Base-by-base conservation (phyloP, 192 early-diverging fungal species). In the Rhizoclosmatium sp. region DNA sequence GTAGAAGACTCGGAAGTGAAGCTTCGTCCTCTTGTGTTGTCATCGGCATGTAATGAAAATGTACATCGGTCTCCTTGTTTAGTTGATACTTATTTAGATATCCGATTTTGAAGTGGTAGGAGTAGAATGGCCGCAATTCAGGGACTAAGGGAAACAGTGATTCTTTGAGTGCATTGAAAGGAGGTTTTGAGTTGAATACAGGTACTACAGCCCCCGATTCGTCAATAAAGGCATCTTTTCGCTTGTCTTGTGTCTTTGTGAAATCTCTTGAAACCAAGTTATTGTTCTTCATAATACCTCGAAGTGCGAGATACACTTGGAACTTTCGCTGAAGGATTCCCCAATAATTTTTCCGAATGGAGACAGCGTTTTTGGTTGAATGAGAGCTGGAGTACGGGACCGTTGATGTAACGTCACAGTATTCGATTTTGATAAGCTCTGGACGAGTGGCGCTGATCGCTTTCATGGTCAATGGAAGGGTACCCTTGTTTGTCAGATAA, bases 401-500 rank as follows among this genome's bases (percentile, higher is more conserved):
- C 14, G 85, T 86, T 4, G 86, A 85, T 3, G 88, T 87, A 19
- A 87, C 65, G 3, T 65, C 75, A 42, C 88, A 56, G 76, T 81
- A 90, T 60, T 90, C 86, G 7, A 91, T 48, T 65, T 86, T 84
- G 12, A 90, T 74, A 39, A 88, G 59, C 2, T 87, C 84, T 49
- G 87, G 82, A 47, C 62, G 75, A 31, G 80, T 80, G 3, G 87
- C 82, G 2, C 82, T 83, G 7, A 90, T 72, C 14, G 82, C 81
- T 71, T 84, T 87, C 41, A 91, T 51, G n/a, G 77, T 75, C 16
- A 91, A 78, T 31, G 90, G 87, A 14, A 91, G 74, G 7, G 90
- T 89, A 3, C 90, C 90, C 51, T 85, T 85, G 79, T 91, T 91
- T 0, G 87, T 89, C 5, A 90, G 41, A 59, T 88, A 85, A 23